Conservation (phyloP, 371 early-diverging fungal genomes). For the Batrachochytrium dendrobatidis region DNA sequence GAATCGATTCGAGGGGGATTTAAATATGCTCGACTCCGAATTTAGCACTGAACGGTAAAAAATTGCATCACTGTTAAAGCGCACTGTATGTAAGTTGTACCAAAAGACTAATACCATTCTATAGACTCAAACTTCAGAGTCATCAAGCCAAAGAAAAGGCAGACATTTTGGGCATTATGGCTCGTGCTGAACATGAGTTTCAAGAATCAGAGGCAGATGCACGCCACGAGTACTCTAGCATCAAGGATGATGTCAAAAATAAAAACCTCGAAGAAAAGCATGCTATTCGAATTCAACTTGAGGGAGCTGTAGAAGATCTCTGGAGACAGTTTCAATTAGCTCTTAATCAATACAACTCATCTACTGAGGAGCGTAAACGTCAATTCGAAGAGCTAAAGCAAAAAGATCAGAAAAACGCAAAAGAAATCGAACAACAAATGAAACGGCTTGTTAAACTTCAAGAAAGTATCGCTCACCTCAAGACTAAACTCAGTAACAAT, state of each 20-base stretch:
- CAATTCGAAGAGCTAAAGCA: constrained; percentile 49
- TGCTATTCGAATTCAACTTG: constrained; percentile 47
- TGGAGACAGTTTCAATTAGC: constrained; percentile 50
- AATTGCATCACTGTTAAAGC: not conserved
- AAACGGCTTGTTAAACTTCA: constrained; percentile 42
- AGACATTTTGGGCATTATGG: constrained; percentile 42
- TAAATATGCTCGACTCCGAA: constrained; percentile 37
- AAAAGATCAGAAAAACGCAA: constrained; percentile 44
- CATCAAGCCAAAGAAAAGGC: constrained; percentile 38
- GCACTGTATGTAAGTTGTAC: not conserved
- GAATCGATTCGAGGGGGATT: constrained; percentile 33
- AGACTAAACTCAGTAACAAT: constrained; percentile 30
- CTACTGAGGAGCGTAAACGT: constrained; percentile 45
- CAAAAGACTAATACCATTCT: not conserved
- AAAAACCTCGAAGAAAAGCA: constrained; percentile 56
- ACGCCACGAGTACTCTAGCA: constrained; percentile 44
- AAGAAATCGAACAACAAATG: constrained; percentile 50
- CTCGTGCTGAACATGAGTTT: constrained; percentile 43
- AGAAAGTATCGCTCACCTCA: constrained; percentile 43
- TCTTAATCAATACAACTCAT: constrained; percentile 41
- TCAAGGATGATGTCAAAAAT: constrained; percentile 51
- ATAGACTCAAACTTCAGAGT: constrained; percentile 29
- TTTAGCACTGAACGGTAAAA: constrained; percentile 39
- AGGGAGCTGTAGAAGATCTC: constrained; percentile 48
- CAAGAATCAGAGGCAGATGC: constrained; percentile 50